Evolutionary conservation across 2,329 filamentous ascomycete genomes (phyloP).

Genomic region (Incumbomyces delicatus): DNA sequence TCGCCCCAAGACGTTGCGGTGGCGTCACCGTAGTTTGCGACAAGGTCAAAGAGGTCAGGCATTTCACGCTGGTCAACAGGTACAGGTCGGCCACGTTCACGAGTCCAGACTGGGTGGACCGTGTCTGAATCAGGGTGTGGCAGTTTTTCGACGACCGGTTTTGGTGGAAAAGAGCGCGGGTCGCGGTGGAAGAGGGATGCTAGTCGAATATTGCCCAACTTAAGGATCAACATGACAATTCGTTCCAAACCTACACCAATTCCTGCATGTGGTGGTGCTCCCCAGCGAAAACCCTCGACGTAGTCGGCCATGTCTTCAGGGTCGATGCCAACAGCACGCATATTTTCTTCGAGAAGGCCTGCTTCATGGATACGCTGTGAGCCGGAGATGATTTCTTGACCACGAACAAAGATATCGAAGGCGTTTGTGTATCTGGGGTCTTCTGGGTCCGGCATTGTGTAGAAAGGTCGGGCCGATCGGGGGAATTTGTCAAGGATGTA

Average conservation of each 20-base stretch:
- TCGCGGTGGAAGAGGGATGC: conserved; percentile 82
- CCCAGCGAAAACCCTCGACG: conserved; percentile 77
- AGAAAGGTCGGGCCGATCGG: conserved; percentile 72
- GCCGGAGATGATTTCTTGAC: conserved; percentile 85
- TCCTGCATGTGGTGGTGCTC: conserved; percentile 78
- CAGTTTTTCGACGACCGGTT: conserved; percentile 52
- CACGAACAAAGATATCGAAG: conserved; percentile 88
- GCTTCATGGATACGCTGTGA: conserved; percentile 88
- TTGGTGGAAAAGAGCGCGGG: conserved; percentile 72
- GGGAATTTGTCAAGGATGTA: conserved; percentile 95
- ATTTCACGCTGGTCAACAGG: conserved; percentile 41
- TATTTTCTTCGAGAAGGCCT: conserved; percentile 61
- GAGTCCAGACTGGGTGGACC: conserved; percentile 53
- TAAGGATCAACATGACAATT: conserved; percentile 73
- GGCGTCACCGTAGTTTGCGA: conserved; percentile 91
- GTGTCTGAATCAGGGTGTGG: conserved; percentile 84
- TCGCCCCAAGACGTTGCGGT: conserved; percentile 92
- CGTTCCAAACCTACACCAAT: conserved; percentile 86
- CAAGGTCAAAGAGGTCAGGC: conserved; percentile 73
- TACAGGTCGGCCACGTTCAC: conserved; percentile 37
- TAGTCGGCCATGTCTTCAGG: conserved; percentile 85
- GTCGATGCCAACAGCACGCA: conserved; percentile 65
- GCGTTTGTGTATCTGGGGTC: conserved; percentile 73
- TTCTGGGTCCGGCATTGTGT: conserved; percentile 72
- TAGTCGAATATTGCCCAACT: conserved; percentile 80